These are phyloP conservation scores for Naganishia friedmannii DNA, from an alignment of 768 basidiomycete species.

Conservation along the genomic window DNA sequence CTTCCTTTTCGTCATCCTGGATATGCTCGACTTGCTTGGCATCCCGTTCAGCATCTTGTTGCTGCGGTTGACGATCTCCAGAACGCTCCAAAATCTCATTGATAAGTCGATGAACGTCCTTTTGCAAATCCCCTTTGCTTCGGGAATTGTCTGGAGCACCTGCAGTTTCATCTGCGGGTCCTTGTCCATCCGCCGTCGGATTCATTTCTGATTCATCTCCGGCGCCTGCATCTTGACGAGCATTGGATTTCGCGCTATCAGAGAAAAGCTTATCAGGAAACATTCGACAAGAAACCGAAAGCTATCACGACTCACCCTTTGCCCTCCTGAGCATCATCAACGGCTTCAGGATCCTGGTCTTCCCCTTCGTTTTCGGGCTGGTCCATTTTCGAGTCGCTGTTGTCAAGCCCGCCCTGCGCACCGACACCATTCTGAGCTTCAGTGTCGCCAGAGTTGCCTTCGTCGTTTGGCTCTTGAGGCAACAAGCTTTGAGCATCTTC, in stretches of 20 bases:
- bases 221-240: constrained; percentile 39
- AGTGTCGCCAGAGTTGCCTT: constrained; percentile 22
- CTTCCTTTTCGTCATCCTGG: constrained; percentile 57
- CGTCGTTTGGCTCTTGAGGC: constrained; percentile 25
- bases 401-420: constrained; percentile 25
- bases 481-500: constrained; percentile 34
- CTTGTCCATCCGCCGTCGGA: constrained; percentile 11
- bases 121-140: constrained; percentile 65
- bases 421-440: constrained; percentile 26
- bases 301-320: background rate
- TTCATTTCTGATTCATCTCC: constrained; percentile 28
- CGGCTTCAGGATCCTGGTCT: constrained; percentile 47
- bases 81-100: constrained; percentile 64
- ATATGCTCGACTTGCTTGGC: constrained; percentile 66
- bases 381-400: constrained; percentile 32
- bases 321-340: constrained; percentile 16
- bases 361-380: constrained; percentile 44
- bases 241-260: constrained; percentile 19
- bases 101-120: constrained; percentile 76
- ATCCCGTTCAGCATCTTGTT: constrained; percentile 39
- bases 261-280: background rate
- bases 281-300: too few relatives aligned
- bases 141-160: constrained; percentile 9
- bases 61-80: constrained; percentile 35
- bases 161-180: background rate